Conservation (phyloP, 208 protist species). For the Acanthamoeba castellanii region DNA sequence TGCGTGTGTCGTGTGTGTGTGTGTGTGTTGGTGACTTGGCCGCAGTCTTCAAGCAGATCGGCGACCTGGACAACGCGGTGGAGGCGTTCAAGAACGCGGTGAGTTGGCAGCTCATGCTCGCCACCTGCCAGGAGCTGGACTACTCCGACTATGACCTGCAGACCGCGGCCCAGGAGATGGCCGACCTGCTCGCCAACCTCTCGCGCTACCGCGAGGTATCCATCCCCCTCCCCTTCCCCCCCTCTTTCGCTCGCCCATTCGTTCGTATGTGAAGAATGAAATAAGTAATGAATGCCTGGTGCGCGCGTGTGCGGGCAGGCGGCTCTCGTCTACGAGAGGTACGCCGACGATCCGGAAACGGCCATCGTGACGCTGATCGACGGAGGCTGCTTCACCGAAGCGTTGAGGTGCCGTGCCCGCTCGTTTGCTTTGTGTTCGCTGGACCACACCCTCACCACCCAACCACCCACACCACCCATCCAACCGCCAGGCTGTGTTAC, state of each 20-base stretch:
- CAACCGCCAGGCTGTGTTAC: neutral
- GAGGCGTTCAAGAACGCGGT: slow-evolving; percentile 71
- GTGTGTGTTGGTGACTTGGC: neutral
- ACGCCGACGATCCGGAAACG: slow-evolving; percentile 42
- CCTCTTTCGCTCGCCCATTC: too few species aligned
- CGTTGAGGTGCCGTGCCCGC: neutral
- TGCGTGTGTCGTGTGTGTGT: neutral
- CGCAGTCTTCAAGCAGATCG: slow-evolving; percentile 68
- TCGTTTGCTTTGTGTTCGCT: neutral
- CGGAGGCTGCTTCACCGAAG: slow-evolving; percentile 47
- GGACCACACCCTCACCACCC: neutral
- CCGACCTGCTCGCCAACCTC: slow-evolving; percentile 58
- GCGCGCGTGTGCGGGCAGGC: neutral
- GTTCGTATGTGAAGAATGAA: neutral
- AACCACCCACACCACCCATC: neutral
- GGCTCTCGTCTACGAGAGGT: slow-evolving; percentile 7
- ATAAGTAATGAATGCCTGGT: too few species aligned
- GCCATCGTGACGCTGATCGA: slow-evolving; percentile 54
- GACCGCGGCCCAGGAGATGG: slow-evolving; percentile 42
- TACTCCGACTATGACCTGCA: slow-evolving; percentile 50
- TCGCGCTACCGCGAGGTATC: slow-evolving; percentile 49
- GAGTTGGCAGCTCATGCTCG: slow-evolving; percentile 68
- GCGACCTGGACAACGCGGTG: slow-evolving; percentile 59
- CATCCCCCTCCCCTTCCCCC: neutral
- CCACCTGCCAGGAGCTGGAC: slow-evolving; percentile 23